A percentile compares a stretch with the other conserved stretches of the same genome.
Conservation (phyloP, 2,329 filamentous ascomycete genomes). For the Trichoderma brevicompactum region DNA sequence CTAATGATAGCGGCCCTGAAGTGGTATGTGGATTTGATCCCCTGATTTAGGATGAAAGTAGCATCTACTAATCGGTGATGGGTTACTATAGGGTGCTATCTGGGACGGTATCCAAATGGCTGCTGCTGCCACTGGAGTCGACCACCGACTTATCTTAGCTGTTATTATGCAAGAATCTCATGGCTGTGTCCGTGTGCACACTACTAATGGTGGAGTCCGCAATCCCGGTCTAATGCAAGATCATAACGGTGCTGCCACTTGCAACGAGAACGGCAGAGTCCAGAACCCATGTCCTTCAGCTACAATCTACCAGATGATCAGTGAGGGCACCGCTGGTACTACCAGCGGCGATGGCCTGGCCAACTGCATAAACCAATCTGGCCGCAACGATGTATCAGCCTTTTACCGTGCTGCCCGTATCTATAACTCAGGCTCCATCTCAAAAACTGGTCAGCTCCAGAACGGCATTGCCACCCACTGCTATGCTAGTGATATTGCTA, state of each 20-base stretch:
- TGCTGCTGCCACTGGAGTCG: slow-evolving; percentile 39
- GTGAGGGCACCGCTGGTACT: slow-evolving; percentile 51
- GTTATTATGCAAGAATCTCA: slow-evolving; percentile 51
- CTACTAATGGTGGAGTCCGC: slow-evolving; percentile 46
- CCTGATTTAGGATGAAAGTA: no score
- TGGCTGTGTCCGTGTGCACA: slow-evolving; percentile 50
- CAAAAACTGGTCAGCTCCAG: slow-evolving; percentile 31
- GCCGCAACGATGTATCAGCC: slow-evolving; percentile 19
- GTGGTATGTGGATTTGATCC: background rate
- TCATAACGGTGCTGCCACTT: slow-evolving; percentile 44
- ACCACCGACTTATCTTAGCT: slow-evolving; percentile 49
- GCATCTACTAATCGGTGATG: no score
- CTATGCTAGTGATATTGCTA: slow-evolving; percentile 34
- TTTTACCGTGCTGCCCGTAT: slow-evolving; percentile 34
- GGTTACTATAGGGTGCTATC: slow-evolving; percentile 15
- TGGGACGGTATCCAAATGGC: slow-evolving; percentile 41
- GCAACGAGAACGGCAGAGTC: slow-evolving; percentile 36
- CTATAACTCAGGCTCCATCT: slow-evolving; percentile 34
- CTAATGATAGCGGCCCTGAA: slow-evolving; percentile 26
- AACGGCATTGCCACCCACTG: slow-evolving; percentile 32
- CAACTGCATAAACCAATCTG: slow-evolving; percentile 26
- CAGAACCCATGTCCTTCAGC: slow-evolving; percentile 39
- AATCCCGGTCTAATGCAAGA: slow-evolving; percentile 51
- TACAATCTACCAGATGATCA: slow-evolving; percentile 40
- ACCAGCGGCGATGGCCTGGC: slow-evolving; percentile 47